Evolutionary conservation across 179 eudicot genomes (phyloP), one percentile per base, ranked within the genome.

Genomic region (Beta macrorhiza): DNA sequence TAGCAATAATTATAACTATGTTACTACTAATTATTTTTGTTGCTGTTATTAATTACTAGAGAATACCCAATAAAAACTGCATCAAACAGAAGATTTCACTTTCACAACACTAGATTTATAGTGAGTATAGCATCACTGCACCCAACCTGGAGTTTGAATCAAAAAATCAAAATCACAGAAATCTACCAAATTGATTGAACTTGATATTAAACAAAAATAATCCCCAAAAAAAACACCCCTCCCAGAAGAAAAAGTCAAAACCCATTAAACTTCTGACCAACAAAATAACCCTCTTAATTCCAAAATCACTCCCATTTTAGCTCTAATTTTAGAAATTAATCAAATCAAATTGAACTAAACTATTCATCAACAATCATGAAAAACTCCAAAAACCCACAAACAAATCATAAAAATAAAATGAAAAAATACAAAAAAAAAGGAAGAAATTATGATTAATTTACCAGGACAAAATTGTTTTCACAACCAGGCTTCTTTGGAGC

Each of bases 401-500:
- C 3, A 14, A 49, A n/a, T 49, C 13, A 45, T 5, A 37, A 4
- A 72, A 20, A 71, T 6, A 69, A 69, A 69, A 42, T 5, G 6
- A 42, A 15, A 44, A 37, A 37, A 1, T 37, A 37, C 42, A 37
- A 37, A 37, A 37, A 37, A 37, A 37, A 25, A 25, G 4, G 42
- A 37, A 37, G 42, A 37, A 37, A 37, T 2, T 1, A 37, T 37
- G 1, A n/a, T 70, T 47, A 47, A 9, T 10, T 76, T 87, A 95
- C 99, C 92, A 95, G 85, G 20, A 95, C 98, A 71, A 95, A 95
- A 71, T 90, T 85, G 82, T 95, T 95, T 13, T 90, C 91, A 85
- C 99, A 95, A 22, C 98, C 99, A 79, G 97, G 97, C 59, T 86
- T 84, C 74, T 87, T 89, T 9, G 97, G 99, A 74, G 99, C 97